Percentiles rank a stretch among this genome's conserved stretches.
Conservation (phyloP, 1,284 basidiomycete genomes). For the Ceratobasidium sp. region DNA sequence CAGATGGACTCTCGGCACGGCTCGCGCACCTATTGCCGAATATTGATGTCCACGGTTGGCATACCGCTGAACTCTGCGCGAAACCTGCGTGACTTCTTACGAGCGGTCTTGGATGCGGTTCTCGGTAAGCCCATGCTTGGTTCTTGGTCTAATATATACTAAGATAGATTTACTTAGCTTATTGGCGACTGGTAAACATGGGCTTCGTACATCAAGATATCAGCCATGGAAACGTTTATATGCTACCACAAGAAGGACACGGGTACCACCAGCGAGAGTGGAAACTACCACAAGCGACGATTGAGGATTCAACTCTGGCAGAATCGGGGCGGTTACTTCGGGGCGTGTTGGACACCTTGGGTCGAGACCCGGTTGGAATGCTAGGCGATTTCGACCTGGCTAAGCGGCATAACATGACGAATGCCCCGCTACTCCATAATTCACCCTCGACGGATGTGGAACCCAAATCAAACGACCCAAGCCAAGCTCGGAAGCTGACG, state of each 20-base stretch:
- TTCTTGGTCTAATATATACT: neutral
- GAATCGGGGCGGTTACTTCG: neutral
- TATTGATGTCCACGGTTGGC: constrained; percentile 13
- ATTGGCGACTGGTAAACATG: constrained; percentile 15
- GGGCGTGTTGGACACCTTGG: no score
- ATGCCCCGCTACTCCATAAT: no score
- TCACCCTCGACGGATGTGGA: no score
- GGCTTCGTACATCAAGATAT: constrained; percentile 20
- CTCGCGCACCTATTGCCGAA: neutral
- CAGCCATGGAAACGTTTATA: constrained; percentile 14
- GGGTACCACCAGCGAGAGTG: neutral
- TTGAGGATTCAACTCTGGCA: neutral
- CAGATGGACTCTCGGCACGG: neutral
- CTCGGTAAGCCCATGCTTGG: neutral
- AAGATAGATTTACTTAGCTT: neutral
- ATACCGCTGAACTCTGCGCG: neutral
- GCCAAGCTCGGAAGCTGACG: no score
- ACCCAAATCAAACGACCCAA: no score
- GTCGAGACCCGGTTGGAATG: constrained; percentile 13
- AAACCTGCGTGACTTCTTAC: neutral
- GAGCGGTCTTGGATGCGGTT: constrained; percentile 2
- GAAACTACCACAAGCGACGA: neutral
- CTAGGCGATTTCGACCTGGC: constrained; percentile 22
- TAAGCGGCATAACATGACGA: no score
- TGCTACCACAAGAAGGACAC: neutral